Evolutionary conservation across 2,329 filamentous ascomycete species (phyloP), one percentile per base, ranked within the genome.

Genomic region (Ophiostoma novo-ulmi): DNA sequence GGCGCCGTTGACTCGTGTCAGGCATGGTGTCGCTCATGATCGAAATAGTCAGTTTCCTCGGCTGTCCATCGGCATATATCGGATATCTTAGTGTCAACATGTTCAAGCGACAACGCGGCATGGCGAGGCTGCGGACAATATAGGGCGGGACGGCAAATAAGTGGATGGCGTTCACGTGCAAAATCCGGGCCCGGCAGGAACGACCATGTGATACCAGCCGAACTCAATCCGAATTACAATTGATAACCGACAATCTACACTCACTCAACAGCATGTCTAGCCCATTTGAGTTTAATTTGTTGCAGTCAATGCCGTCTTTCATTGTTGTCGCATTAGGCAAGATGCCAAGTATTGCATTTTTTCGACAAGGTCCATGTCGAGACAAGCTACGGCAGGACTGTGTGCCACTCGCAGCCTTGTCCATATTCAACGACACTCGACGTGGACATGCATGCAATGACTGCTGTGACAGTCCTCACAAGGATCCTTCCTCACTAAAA

Each of bases 121-220:
- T 26, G 63, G 20, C 63, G 36, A 65, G 63, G 63, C 63, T 65
- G 17, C 14, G 17, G 20, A 8, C 58, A 58, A 17, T 17, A 17
- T 3, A 11, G 22, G 22, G 31, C 31, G 31, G 31, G 31, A 31
- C 31, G 31, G 31, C 31, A 31, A 31, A 31, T 1, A 31, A 55
- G 52, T 55, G 52, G 52, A 22, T 67, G 64, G 61, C 26, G 61
- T 71, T 71, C 70, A 71, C 70, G 70, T 71, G 70, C 68, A 69
- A 71, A 71, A 69, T 69, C 63, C 67, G 66, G 20, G 7, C 8
- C 14, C 11, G 58, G 58, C 58, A 35, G 26, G 14, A 35, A 35
- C 58, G 58, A 22, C 58, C 58, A 58, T 58, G 52, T 58, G 52
- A 58, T 58, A 58, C 22, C 52, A 48, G 44, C 44, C 44, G 44